Evolutionary conservation across 1,284 basidiomycete species (phyloP).

Genomic region (Ganoderma boninense): DNA sequence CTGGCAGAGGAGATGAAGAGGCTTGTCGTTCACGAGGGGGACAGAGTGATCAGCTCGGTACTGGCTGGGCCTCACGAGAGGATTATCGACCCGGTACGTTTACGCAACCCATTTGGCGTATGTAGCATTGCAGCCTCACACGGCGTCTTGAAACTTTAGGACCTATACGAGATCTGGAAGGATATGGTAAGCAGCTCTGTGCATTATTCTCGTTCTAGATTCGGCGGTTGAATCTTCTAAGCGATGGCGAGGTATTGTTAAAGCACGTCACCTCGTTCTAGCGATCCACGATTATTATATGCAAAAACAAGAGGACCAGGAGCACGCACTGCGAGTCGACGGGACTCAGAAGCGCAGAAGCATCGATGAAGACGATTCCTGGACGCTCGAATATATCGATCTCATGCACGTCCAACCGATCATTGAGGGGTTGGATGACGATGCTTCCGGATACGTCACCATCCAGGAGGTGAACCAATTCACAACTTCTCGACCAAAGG

Average conservation of each 20-base stretch:
- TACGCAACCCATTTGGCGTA: neutral
- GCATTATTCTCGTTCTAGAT: neutral
- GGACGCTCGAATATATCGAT: conserved; percentile 54
- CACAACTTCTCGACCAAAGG: conserved; percentile 35
- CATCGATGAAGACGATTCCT: conserved; percentile 45
- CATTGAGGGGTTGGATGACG: conserved; percentile 57
- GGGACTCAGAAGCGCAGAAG: conserved; percentile 32
- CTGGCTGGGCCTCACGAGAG: conserved; percentile 39
- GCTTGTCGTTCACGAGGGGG: conserved; percentile 35
- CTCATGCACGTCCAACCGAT: conserved; percentile 51
- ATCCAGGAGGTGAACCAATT: conserved; percentile 58
- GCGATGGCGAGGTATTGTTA: conserved; percentile 47
- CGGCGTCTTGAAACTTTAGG: conserved; percentile 13
- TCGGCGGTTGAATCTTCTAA: conserved; percentile 16
- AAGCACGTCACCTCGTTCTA: conserved; percentile 46
- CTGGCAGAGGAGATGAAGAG: conserved; percentile 34
- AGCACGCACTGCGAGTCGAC: conserved; percentile 5
- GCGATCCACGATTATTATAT: conserved; percentile 46
- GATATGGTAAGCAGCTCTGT: conserved; percentile 38
- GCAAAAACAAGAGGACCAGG: conserved; percentile 33
- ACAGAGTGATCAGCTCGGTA: conserved; percentile 38
- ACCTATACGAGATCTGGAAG: conserved; percentile 38
- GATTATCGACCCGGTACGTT: conserved; percentile 37
- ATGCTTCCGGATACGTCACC: conserved; percentile 56
- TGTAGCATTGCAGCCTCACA: neutral